Base-by-base conservation (phyloP, 2,329 filamentous ascomycete species). In the Lachnellula cervina region DNA sequence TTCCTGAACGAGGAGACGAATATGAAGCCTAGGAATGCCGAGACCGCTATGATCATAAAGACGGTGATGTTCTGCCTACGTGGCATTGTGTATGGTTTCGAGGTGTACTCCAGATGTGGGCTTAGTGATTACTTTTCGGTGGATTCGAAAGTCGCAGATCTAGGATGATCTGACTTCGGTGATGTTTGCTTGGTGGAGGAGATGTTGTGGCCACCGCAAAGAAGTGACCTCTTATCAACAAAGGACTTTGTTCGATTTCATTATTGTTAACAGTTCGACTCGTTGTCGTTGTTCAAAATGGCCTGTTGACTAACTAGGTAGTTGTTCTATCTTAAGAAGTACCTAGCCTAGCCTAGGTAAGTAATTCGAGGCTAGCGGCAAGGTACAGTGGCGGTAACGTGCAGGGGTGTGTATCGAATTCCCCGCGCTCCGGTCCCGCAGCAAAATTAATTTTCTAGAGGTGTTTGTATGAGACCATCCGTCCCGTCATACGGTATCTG, bases 21-120 rank as follows among this genome's bases (percentile, higher is more conserved):
- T 60, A 81, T 75, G 61, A 86, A 80, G 42, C 81, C 79, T 55
- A 88, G 62, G 65, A 81, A 77, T 52, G 86, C 77, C 59, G 80
- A 71, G 56, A 79, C 73, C 62, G 83, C 74, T 62, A 77, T 76
- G 62, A 86, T 66, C 49, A 83, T 68, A 59, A 86, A 66, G 49
- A 80, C 72, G 61, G 81, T 67, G 32, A 80, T 74, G 56, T 84
- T 69, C 63, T 82, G 62, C 51, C 63, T 60, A 45, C 68, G 66
- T 59, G 68, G 61, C 69, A 71, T 71, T 32, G 40, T 56, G 58
- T 48, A 32, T 28, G 40, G 32, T 43, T 51, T 16, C 44, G 32
- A 37, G 23, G 38, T 19, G 16, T 38, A 16, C 21, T 44, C 49
- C 13, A n/a, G 35, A n/a, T 11, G 5, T 28, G 7, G 34, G 49